These are phyloP conservation scores for Chaetomiaceae sp. DNA, from an alignment of 2,329 filamentous ascomycete genomes.

Conservation along the genomic window DNA sequence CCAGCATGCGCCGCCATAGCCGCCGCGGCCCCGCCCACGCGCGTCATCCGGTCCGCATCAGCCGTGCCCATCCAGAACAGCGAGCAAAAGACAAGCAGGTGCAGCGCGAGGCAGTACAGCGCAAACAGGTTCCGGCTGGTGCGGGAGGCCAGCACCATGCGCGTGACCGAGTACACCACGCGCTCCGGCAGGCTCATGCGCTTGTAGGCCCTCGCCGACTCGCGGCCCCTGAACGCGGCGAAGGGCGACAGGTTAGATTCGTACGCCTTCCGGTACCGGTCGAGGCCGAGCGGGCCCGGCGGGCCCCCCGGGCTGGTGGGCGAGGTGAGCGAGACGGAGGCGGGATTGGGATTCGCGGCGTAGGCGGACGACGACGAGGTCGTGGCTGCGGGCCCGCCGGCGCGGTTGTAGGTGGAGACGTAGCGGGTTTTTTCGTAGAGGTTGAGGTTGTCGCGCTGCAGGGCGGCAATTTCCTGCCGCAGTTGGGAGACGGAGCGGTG, in stretches of 20 bases:
- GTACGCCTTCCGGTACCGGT: conserved; percentile 87
- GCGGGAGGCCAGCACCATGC: conserved; percentile 84
- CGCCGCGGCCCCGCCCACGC: conserved; percentile 42
- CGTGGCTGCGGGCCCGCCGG: conserved; percentile 46
- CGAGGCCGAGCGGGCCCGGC: conserved; percentile 50
- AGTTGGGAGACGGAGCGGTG: conserved; percentile 80
- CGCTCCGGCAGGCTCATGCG: conserved; percentile 90
- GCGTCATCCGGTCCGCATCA: conserved; percentile 50
- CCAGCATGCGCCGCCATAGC: conserved; percentile 35
- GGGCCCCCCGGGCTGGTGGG: conserved; percentile 52
- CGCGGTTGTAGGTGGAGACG: conserved; percentile 85
- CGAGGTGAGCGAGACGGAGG: conserved; percentile 55
- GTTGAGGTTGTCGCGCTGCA: conserved; percentile 94
- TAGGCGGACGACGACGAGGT: conserved; percentile 62
- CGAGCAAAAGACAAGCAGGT: conserved; percentile 80
- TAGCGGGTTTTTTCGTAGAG: conserved; percentile 98
- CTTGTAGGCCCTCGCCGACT: conserved; percentile 84
- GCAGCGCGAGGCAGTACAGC: conserved; percentile 81
- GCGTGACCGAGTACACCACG: conserved; percentile 82
- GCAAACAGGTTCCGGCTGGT: conserved; percentile 93
- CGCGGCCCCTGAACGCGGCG: conserved; percentile 89
- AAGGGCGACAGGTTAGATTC: conserved; percentile 95
- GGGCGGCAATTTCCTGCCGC: conserved; percentile 80
- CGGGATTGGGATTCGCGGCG: conserved; percentile 68
- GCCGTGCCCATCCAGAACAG: conserved; percentile 76